Evolutionary conservation across 495 filamentous ascomycete genomes (phyloP), one percentile per base, ranked within the genome.

Genomic region (Cercophora samala): DNA sequence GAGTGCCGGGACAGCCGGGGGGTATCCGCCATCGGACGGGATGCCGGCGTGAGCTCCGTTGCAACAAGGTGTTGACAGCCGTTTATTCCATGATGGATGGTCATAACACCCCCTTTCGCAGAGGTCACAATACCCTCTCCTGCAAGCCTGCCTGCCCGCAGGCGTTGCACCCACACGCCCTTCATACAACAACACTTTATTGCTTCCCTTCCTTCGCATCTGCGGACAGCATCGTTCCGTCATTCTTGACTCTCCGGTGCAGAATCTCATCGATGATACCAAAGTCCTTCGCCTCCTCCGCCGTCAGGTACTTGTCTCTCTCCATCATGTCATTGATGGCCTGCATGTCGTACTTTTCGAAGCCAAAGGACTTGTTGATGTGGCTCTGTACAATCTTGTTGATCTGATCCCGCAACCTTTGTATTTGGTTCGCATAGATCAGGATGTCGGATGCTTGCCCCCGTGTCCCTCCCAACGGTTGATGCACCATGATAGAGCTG

Each of bases 281-380:
- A 78, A 96, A 83, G 23, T 95, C 91, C 75, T 92, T 80, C 18
- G 95, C 94, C 79, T 97, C 94, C 53, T 90, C 75, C 3, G 93
- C 93, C 62, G 90, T 88, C 86, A 98, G 87, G 71, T 97, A 97
- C 70, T 93, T 92, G 78, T 99, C 95, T 63, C 95, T 80, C 83
- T 99, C 95, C 93, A 99, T 97, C 74, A 97, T 80, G 79, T 86
- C 91, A 83, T 96, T 95, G 75, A 97, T 88, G 63, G 94, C 92
- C 63, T 91, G 87, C 66, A 97, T 77, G 58, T 75, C 76, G 69
- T 80, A 84, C 68, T 81, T 86, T 63, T 87, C 82, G 58, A 81
- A 79, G 1, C 82, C 79, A 74, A 90, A 79, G 66, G 88, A 81
- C 77, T 88, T 91, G 67, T 91, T 97, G 73, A 99, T 76, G 79